Percentiles rank a stretch among this genome's conserved stretches.
Evolutionary conservation across 78 protist species (phyloP).

Genomic region (Dictyostelium intermedium): DNA sequence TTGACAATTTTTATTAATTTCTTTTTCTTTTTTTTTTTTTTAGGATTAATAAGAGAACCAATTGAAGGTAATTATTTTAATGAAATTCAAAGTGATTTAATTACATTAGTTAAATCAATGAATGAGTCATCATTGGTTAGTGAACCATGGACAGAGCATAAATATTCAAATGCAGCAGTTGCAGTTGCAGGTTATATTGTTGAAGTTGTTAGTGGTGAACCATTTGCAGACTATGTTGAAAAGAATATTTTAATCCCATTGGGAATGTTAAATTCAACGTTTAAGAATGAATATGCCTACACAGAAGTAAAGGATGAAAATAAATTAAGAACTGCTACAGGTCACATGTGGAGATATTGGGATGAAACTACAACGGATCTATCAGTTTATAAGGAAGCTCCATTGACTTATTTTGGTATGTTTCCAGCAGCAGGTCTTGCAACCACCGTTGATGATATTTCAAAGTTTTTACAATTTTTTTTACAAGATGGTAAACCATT

Average conservation of each 20-base stretch:
- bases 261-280: conserved; percentile 43
- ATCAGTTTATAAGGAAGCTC: conserved; percentile 54
- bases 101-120: conserved; percentile 29
- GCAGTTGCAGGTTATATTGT: conserved; percentile 59
- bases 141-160: conserved; percentile 2
- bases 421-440: conserved; percentile 49
- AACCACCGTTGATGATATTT: conserved; percentile 14
- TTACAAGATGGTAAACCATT: conserved; percentile 30
- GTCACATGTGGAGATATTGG: conserved; percentile 75
- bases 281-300: not conserved
- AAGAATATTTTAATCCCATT: conserved; percentile 25
- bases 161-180: conserved; percentile 71
- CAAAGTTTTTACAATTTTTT: conserved; percentile 21
- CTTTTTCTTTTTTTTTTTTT: not conserved
- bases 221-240: conserved; percentile 41
- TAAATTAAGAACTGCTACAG: conserved; percentile 5
- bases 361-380: conserved; percentile 26
- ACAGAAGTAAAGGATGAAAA: not conserved
- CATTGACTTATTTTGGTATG: conserved; percentile 55
- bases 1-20: not conserved
- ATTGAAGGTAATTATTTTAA: conserved; percentile 62
- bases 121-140: not conserved
- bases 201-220: conserved; percentile 18
- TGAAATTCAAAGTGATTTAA: conserved; percentile 22
- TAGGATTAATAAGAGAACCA: conserved; percentile 68